A percentile compares a stretch with the other conserved stretches of the same genome.
phyloP scores from a whole-genome alignment of 805 yeast genomes.

The Cyberlindnera mississippiensis region DNA sequence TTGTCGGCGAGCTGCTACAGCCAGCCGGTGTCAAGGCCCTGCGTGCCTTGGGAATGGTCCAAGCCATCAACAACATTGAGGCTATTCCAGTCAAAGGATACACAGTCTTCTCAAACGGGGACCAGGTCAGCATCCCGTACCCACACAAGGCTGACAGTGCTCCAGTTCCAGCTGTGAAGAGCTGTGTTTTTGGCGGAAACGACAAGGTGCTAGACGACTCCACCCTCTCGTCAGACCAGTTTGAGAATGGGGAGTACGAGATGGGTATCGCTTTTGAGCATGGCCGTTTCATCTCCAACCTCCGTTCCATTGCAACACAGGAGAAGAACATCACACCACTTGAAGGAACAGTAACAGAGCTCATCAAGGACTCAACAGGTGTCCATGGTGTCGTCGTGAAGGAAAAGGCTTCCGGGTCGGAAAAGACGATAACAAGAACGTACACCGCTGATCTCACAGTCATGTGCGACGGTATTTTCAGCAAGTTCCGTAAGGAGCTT shows the following conservation, averaged over 20 bases:
- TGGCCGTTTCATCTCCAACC: constrained; percentile 77
- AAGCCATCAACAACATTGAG: constrained; percentile 68
- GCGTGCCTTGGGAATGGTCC: constrained; percentile 75
- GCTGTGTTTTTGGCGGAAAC: constrained; percentile 53
- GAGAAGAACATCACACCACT: constrained; percentile 74
- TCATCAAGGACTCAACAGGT: constrained; percentile 51
- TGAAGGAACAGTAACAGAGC: constrained; percentile 77
- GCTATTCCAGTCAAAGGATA: constrained; percentile 81
- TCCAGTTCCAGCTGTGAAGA: constrained; percentile 47
- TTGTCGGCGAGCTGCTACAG: constrained; percentile 95
- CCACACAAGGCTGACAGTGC: constrained; percentile 55
- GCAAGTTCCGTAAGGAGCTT: constrained; percentile 80
- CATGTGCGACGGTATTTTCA: constrained; percentile 90
- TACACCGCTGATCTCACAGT: constrained; percentile 64
- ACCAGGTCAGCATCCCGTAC: constrained; percentile 60
- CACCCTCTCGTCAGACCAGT: constrained; percentile 41
- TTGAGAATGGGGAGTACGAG: constrained; percentile 55
- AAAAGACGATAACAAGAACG: constrained; percentile 25
- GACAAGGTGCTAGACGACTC: constrained; percentile 50
- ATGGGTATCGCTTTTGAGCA: constrained; percentile 89
- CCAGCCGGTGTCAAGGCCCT: constrained; percentile 94
- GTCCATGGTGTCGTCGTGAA: constrained; percentile 77
- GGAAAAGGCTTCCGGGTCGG: constrained; percentile 39
- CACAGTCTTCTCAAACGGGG: constrained; percentile 63
- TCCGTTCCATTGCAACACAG: constrained; percentile 61